A percentile compares a stretch with the other conserved stretches of the same genome.
phyloP scores from a whole-genome alignment of 225 moss, liverwort and hornwort genomes.

The Pseudisothecium myosuroides region DNA sequence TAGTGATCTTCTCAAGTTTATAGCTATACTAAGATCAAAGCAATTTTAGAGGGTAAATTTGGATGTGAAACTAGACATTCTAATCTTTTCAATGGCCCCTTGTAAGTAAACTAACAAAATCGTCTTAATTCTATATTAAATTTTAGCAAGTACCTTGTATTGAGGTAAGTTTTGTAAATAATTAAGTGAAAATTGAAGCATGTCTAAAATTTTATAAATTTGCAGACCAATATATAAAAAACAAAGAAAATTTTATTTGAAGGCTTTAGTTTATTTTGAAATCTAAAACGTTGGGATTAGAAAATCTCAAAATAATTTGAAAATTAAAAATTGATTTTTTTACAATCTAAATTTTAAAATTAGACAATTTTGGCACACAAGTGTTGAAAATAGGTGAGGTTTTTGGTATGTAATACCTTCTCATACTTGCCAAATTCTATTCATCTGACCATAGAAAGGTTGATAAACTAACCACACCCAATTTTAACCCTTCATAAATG shows the following conservation, averaged over 20 bases:
- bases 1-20: not conserved
- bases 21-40: not conserved
- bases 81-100: fast-evolving
- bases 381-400: fast-evolving
- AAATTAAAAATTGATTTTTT: not conserved
- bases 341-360: not conserved
- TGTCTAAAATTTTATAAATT: not conserved
- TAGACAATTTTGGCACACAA: not conserved
- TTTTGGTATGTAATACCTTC: fast-evolving
- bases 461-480: not conserved
- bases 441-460: fast-evolving
- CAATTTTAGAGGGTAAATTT: not conserved
- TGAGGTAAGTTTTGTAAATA: fast-evolving
- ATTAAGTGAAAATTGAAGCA: not conserved
- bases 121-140: not conserved
- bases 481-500: fast-evolving
- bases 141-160: too few relatives aligned
- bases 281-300: not conserved
- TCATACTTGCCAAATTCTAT: not conserved
- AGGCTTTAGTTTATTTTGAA: not conserved
- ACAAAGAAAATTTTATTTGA: too few relatives aligned
- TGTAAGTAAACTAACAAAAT: not conserved
- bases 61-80: not conserved
- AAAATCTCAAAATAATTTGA: fast-evolving
- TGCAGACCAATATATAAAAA: not conserved